Conservation (phyloP, 805 yeast species). For the Tetrapisispora taiwanensis region DNA sequence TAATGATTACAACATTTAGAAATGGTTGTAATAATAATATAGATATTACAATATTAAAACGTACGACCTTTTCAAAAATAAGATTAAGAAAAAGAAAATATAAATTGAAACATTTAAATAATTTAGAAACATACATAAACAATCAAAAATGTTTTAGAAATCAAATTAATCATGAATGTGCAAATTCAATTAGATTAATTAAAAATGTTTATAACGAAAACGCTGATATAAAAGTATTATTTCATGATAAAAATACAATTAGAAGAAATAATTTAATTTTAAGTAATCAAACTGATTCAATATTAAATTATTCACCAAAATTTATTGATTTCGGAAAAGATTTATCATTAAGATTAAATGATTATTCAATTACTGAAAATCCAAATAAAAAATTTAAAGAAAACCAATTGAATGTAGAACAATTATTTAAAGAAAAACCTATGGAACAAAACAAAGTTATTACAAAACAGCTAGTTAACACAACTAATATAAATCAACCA, state of each 20-base stretch:
- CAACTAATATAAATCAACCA: too few relatives aligned
- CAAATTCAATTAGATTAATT: conserved; percentile 16
- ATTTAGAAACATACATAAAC: conserved; percentile 1
- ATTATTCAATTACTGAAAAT: neutral
- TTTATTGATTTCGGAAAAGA: conserved; percentile 1
- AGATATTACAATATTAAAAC: conserved; percentile 17
- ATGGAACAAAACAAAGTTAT: too few relatives aligned
- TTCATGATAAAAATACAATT: conserved; percentile 20
- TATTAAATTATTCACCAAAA: conserved; percentile 1
- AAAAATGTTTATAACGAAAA: conserved; percentile 15
- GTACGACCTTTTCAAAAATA: conserved; percentile 14
- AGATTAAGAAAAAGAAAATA: conserved; percentile 21
- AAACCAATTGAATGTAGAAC: too few relatives aligned
- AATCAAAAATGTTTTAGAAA: conserved; percentile 1
- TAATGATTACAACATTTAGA: conserved; percentile 23
- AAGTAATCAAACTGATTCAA: too few relatives aligned
- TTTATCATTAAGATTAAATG: conserved; percentile 2
- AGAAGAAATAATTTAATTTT: conserved; percentile 7
- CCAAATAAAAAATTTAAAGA: neutral
- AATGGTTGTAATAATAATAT: conserved; percentile 24
- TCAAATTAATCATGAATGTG: conserved; percentile 10
- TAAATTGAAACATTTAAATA: conserved; percentile 16
- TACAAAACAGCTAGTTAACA: too few relatives aligned
- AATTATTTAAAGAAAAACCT: too few relatives aligned
- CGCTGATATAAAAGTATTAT: conserved; percentile 25